Conservation (phyloP, 768 basidiomycete species). For the Auriscalpium microsporum region DNA sequence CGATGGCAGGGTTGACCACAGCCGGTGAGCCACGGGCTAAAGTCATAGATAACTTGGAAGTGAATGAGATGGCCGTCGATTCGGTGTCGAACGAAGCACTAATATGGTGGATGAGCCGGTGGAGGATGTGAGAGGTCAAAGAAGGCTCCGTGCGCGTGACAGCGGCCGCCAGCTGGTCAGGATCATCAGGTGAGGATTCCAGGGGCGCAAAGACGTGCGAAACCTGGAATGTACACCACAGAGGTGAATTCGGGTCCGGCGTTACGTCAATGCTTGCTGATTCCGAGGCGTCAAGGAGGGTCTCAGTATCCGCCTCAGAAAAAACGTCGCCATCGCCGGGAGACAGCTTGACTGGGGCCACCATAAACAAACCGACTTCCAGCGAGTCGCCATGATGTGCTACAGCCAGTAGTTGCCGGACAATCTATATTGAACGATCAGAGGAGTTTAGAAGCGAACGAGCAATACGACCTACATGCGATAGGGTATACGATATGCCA, state of each 20-base stretch:
- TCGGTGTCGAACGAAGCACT: constrained; percentile 35
- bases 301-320: neutral
- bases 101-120: constrained; percentile 51
- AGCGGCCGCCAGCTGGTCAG: neutral
- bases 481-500: constrained; percentile 71
- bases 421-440: constrained; percentile 42
- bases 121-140: constrained; percentile 47
- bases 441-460: constrained; percentile 2
- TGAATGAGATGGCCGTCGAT: constrained; percentile 35
- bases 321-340: neutral
- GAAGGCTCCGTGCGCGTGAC: constrained; percentile 28
- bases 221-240: constrained; percentile 52
- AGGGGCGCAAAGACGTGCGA: constrained; percentile 35
- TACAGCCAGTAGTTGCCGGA: constrained; percentile 72
- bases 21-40: constrained; percentile 53
- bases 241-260: constrained; percentile 26
- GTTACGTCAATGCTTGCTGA: constrained; percentile 5
- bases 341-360: constrained; percentile 17
- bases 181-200: constrained; percentile 4
- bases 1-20: constrained; percentile 29
- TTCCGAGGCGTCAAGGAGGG: constrained; percentile 11
- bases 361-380: constrained; percentile 71
- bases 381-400: constrained; percentile 72
- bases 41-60: constrained; percentile 57
- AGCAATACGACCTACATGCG: constrained; percentile 57